Base-by-base conservation (phyloP, 495 filamentous ascomycete genomes). In the Penicillium canariense region DNA sequence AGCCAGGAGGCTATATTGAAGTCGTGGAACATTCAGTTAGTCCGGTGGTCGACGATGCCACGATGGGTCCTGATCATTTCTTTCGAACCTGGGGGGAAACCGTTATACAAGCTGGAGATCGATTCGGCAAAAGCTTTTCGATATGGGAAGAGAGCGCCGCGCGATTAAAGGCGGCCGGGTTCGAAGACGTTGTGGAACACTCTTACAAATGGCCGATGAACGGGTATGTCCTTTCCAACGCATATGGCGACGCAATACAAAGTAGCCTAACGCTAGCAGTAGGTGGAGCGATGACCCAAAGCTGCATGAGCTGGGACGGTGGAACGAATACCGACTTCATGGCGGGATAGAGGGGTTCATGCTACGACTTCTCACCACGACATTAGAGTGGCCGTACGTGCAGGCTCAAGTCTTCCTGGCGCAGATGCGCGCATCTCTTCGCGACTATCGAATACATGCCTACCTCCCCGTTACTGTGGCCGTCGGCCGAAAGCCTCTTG, bases 1-100 rank as follows among this genome's bases (percentile, higher is more conserved):
- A 81, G 47, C 87, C 87, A 0, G 87, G 87, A 14, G 87, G 84
- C 59, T 88, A 82, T 68, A 71, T 87, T 45, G 85, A 89, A 59
- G 71, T 86, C 28, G 77, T 81, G 39, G 83, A 86, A 55, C 74
- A 81, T 22, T 61, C 71, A 20, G 76, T 82, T 43, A 69, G 63
- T 20, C 76, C 78, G 3, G 62, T 70, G 32, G 77, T 79, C 14
- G 71, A 77, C 50, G 79, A 82, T 57, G 73, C 61, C 17, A 77
- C 68, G 27, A 76, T 86, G 58, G 61, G 51, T 67, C 39, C 67
- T 2, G 71, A 78, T 42, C 79, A 84, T 58, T 76, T 80, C 4
- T 70, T 84, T n/a, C 68, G 73, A 0, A 62, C 75, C 49, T 84
- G 79, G 68, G 80, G 78, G 61, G 48, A 65, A 12, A 65, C 78